Evolutionary conservation across 2,329 filamentous ascomycete genomes (phyloP), one percentile per base, ranked within the genome.

Genomic region (Tolypocladium tundrense): DNA sequence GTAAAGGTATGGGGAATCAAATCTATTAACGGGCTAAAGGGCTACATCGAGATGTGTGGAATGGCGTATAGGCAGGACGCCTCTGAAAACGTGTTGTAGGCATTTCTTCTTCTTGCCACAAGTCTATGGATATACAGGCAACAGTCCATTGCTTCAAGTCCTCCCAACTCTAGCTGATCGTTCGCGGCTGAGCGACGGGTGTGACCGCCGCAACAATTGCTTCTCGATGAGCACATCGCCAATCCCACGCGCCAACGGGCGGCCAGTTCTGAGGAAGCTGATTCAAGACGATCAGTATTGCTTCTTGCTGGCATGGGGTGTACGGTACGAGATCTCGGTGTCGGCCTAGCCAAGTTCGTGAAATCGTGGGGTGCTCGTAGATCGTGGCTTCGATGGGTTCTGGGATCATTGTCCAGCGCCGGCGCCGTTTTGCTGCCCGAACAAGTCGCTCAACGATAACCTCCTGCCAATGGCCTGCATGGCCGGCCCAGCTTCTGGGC

Each of bases 371-470:
- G 10, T 52, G 31, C 48, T 45, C 39, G 19, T 55, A 33, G 35
- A 37, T 52, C 55, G 27, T 40, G 56, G 10, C n/a, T 41, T 39
- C 31, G 11, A n/a, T 3, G 16, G 45, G 48, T 16, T 31, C 6
- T 13, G 16, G 31, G 27, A 21, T 60, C 56, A 60, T 24, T 64
- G 61, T 40, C 61, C 65, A 24, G 58, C 57, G 45, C 53, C 58
- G 19, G 57, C 58, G 9, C 65, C 65, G 43, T 67, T 67, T 55
- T 69, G 65, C 54, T 67, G 67, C 24, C 70, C 70, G 61, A 80
- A 80, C 11, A 81, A 67, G 59, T 80, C 77, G 40, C 72, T 73
- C 43, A 80, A 61, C 59, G 73, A 77, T 16, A 80, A 64, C 48
- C 71, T 72, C 54, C 74, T 70, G 7, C 76, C 76, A 55, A 77